phyloP scores from a whole-genome alignment of 2,329 filamentous ascomycete species.

The Neopestalotiopsis sp. region DNA sequence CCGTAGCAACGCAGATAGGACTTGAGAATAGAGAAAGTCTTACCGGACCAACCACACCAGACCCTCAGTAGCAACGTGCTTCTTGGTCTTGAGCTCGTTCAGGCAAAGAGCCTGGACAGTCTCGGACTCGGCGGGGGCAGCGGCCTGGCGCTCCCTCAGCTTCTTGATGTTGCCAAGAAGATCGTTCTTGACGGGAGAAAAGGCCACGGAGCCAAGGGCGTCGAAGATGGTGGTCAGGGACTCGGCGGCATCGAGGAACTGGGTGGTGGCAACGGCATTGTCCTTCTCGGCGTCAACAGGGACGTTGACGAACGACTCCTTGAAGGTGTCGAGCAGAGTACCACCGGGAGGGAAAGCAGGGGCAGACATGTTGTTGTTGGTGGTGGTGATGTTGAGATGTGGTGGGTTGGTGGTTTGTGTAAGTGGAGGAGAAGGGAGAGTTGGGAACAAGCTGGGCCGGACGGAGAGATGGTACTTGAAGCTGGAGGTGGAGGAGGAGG shows the following conservation, averaged over 20 bases:
- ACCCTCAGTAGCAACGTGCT: constrained; percentile 87
- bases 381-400: background rate
- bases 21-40: constrained; percentile 27
- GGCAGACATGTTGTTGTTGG: constrained; percentile 52
- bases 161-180: constrained; percentile 96
- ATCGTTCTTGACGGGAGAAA: constrained; percentile 89
- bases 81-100: constrained; percentile 89
- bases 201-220: constrained; percentile 73
- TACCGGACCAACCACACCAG: constrained; percentile 91
- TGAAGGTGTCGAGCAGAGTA: constrained; percentile 87
- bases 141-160: constrained; percentile 82
- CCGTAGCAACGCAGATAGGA: background rate
- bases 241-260: constrained; percentile 93
- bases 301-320: constrained; percentile 84
- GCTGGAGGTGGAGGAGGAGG: constrained; percentile 1
- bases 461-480: background rate
- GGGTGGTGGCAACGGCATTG: constrained; percentile 79
- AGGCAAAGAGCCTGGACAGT: constrained; percentile 84
- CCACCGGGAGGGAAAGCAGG: constrained; percentile 63
- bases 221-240: constrained; percentile 86
- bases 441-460: background rate
- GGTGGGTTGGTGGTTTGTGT: constrained; percentile 9
- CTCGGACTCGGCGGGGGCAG: constrained; percentile 77
- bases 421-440: background rate
- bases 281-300: constrained; percentile 74